phyloP scores from a whole-genome alignment of 345 rosid genomes.

The Triadica sebifera region DNA sequence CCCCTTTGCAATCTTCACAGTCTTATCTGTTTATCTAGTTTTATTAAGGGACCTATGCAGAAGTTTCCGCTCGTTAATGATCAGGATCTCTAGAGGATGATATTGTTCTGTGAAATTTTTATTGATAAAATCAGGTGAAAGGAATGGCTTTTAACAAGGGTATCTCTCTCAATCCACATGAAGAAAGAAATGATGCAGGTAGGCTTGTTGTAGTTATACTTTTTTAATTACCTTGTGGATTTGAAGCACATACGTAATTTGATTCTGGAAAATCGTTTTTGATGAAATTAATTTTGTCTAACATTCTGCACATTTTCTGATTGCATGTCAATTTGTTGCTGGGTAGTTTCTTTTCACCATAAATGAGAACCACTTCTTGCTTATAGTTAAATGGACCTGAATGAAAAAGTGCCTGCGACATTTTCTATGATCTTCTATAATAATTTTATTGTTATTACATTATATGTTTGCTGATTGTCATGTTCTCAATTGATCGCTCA shows the following conservation, averaged over 20 bases:
- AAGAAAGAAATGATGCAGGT: conserved; percentile 89
- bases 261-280: background rate
- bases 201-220: background rate
- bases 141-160: conserved; percentile 96
- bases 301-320: background rate
- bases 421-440: background rate
- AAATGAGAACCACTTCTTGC: conserved; percentile 4
- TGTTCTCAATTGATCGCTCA: background rate
- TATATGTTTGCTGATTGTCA: background rate
- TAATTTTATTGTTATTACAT: background rate
- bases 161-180: conserved; percentile 44
- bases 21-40: too few relatives aligned
- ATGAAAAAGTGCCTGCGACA: background rate
- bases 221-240: background rate
- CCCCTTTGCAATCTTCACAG: too few relatives aligned
- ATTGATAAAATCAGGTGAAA: conserved; percentile 56
- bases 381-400: background rate
- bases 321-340: background rate
- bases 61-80: too few relatives aligned
- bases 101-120: conserved; percentile 1
- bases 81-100: background rate
- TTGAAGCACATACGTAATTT: background rate
- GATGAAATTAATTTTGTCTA: background rate
- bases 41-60: too few relatives aligned
- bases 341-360: background rate